Evolutionary conservation across 208 protist species (phyloP).

Genomic region (Acanthamoeba culbertsoni): DNA sequence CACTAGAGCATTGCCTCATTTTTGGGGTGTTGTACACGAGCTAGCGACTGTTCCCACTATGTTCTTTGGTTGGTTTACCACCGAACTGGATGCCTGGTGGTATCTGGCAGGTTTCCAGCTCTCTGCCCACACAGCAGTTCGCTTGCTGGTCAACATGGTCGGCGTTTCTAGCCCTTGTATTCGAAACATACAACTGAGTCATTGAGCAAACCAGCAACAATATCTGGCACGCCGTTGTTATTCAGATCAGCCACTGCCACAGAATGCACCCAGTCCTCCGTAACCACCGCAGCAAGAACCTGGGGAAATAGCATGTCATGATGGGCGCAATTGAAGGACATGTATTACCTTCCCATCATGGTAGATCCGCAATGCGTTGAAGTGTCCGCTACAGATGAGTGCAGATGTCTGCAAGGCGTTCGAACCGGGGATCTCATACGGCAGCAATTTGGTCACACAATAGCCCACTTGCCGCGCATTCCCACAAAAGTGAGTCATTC

Average conservation of each 20-base stretch:
- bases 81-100: too few species aligned
- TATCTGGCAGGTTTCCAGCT: too few species aligned
- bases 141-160: too few species aligned
- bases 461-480: not conserved
- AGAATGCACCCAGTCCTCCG: not conserved
- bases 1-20: too few species aligned
- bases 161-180: too few species aligned
- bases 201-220: not conserved
- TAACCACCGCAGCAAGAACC: not conserved
- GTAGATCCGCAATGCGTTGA: not conserved
- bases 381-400: slow-evolving; percentile 7
- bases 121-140: too few species aligned
- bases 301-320: not conserved
- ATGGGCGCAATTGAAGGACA: not conserved
- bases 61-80: too few species aligned
- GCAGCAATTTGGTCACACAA: not conserved
- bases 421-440: not conserved
- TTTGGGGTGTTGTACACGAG: too few species aligned
- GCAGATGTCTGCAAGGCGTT: not conserved
- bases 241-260: not conserved
- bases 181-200: not conserved
- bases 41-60: too few species aligned
- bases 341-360: not conserved
- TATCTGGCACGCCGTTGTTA: not conserved
- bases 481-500: not conserved